phyloP scores from a whole-genome alignment of 1,284 basidiomycete species.

The Sanghuangporus sanghuang region DNA sequence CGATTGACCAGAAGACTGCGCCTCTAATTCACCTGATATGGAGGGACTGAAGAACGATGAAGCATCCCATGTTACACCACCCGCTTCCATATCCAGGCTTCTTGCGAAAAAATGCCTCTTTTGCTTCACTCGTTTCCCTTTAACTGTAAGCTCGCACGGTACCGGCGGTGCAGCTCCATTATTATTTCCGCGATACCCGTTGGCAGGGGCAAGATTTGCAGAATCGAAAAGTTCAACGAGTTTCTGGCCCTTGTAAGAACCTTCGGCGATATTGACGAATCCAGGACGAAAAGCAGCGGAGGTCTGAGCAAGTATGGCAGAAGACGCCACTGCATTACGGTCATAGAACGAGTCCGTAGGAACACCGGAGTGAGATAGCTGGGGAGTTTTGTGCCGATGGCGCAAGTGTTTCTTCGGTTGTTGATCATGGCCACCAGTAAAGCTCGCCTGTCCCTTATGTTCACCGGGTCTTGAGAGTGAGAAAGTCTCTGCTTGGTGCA shows the following conservation, averaged over 20 bases:
- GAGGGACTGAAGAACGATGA: no score
- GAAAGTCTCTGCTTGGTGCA: no score
- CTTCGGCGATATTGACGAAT: neutral
- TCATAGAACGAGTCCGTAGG: neutral
- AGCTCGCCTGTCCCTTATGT: neutral
- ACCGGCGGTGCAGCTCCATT: neutral
- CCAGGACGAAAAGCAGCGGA: neutral
- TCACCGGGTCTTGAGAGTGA: no score
- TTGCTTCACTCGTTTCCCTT: neutral
- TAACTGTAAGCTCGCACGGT: neutral
- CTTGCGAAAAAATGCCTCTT: no score
- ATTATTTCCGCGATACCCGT: neutral
- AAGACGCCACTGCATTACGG: neutral
- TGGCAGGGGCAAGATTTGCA: neutral
- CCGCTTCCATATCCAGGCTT: neutral
- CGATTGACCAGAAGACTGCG: neutral
- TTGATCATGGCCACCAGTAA: neutral
- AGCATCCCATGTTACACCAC: no score
- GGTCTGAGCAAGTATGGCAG: neutral
- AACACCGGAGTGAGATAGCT: neutral
- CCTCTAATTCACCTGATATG: neutral
- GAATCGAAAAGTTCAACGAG: neutral
- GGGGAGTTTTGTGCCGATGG: slow-evolving; percentile 7
- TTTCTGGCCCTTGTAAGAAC: neutral
- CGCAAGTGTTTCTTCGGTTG: slow-evolving; percentile 1